Evolutionary conservation across 2,329 filamentous ascomycete species (phyloP).

Genomic region (Pestalotiopsis fici): DNA sequence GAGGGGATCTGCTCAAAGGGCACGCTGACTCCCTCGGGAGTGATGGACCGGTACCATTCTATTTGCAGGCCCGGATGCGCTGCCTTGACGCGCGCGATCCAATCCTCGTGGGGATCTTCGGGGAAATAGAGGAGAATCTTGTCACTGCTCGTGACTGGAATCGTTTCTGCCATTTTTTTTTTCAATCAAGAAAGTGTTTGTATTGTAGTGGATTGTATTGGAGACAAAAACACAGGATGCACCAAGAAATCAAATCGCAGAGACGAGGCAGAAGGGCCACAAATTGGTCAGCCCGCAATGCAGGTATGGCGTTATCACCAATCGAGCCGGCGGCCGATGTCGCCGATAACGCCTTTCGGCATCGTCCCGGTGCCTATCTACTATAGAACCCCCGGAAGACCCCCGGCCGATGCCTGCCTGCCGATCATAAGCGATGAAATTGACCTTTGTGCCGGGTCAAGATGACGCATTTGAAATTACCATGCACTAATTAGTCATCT

Average conservation of each 20-base stretch:
- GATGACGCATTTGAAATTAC: not conserved
- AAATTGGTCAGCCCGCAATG: too few species aligned
- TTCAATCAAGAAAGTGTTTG: too few species aligned
- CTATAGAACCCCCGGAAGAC: not conserved
- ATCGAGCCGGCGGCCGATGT: not conserved
- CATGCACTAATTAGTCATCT: too few species aligned
- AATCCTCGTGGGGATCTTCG: conserved; percentile 28
- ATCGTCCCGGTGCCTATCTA: not conserved
- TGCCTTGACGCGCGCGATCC: conserved; percentile 31
- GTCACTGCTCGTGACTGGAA: conserved; percentile 29
- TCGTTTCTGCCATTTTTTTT: not conserved
- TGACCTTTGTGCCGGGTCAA: not conserved
- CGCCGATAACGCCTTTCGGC: conserved; percentile 6
- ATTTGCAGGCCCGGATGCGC: conserved; percentile 39
- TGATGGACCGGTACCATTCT: conserved; percentile 29
- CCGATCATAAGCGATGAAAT: not conserved
- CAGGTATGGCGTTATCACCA: not conserved
- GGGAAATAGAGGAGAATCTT: conserved; percentile 40
- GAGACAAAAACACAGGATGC: too few species aligned
- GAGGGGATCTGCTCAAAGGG: conserved; percentile 26
- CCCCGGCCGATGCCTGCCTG: not conserved
- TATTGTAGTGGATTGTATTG: too few species aligned
- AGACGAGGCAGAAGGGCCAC: not conserved
- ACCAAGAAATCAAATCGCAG: not conserved
- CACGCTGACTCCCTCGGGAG: conserved; percentile 14